A percentile compares a stretch with the other conserved stretches of the same genome.
Evolutionary conservation across 2,329 filamentous ascomycete species (phyloP).

Genomic region (Pestalotiopsis sp.): DNA sequence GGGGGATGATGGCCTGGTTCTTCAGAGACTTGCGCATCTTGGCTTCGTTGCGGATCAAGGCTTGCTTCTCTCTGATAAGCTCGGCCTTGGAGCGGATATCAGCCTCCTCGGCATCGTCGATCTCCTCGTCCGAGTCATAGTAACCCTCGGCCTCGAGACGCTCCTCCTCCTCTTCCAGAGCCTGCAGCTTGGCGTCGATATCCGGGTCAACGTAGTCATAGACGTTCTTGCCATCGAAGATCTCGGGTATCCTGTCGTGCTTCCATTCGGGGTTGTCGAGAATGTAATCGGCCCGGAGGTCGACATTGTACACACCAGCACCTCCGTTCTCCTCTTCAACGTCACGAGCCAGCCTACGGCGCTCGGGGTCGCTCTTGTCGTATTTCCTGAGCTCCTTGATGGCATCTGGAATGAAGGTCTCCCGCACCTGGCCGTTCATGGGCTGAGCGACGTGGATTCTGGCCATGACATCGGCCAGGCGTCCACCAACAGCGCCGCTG

Average conservation of each 20-base stretch:
- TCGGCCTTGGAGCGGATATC: constrained; percentile 91
- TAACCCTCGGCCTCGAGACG: constrained; percentile 87
- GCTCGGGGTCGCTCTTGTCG: constrained; percentile 85
- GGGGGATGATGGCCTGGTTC: constrained; percentile 92
- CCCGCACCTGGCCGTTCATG: constrained; percentile 75
- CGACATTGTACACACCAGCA: constrained; percentile 93
- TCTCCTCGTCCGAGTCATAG: constrained; percentile 82
- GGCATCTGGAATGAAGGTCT: constrained; percentile 87
- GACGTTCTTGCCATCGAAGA: constrained; percentile 94
- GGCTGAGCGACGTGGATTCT: constrained; percentile 98
- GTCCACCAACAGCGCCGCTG: constrained; percentile 75
- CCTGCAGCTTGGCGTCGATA: constrained; percentile 89
- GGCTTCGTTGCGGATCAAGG: constrained; percentile 89
- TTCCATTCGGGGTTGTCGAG: constrained; percentile 93
- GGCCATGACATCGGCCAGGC: constrained; percentile 87
- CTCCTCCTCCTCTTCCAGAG: constrained; percentile 94
- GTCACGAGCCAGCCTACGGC: constrained; percentile 80
- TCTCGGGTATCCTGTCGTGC: constrained; percentile 91
- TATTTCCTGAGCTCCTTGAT: constrained; percentile 83
- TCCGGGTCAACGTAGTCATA: constrained; percentile 97
- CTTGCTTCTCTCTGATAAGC: constrained; percentile 91
- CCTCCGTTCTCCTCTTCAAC: constrained; percentile 91
- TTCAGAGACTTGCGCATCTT: constrained; percentile 96
- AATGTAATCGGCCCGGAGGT: constrained; percentile 86
- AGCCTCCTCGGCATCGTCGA: constrained; percentile 87